Evolutionary conservation across 768 basidiomycete species (phyloP).

Genomic region (Pleurotus sapidus): DNA sequence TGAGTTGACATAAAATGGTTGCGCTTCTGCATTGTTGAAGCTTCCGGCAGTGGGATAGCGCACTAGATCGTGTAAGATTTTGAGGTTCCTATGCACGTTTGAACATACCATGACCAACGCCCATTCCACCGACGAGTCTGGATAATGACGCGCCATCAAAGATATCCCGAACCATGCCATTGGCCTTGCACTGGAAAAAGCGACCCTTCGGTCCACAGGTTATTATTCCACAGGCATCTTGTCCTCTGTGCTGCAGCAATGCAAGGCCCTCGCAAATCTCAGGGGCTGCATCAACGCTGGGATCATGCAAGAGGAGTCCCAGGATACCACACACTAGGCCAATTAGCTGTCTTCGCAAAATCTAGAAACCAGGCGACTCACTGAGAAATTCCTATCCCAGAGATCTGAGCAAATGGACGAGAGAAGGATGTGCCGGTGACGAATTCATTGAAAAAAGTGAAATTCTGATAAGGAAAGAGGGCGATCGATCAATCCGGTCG

Average conservation of each 20-base stretch:
- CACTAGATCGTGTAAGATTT: slow-evolving; percentile 43
- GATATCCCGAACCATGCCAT: slow-evolving; percentile 98
- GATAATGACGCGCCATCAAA: slow-evolving; percentile 80
- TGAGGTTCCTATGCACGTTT: too few species aligned
- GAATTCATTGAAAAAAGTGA: slow-evolving; percentile 1
- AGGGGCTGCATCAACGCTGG: slow-evolving; percentile 67
- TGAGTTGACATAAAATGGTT: slow-evolving; percentile 99
- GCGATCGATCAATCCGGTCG: neutral
- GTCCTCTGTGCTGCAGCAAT: slow-evolving; percentile 92
- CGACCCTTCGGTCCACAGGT: slow-evolving; percentile 95
- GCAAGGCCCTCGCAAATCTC: slow-evolving; percentile 97
- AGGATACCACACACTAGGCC: slow-evolving; percentile 88
- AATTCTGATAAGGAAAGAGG: neutral
- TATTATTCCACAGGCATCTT: slow-evolving; percentile 97
- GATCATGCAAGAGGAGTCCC: slow-evolving; percentile 82
- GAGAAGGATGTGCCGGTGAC: neutral
- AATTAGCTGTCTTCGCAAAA: neutral
- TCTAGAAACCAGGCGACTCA: neutral
- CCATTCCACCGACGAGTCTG: slow-evolving; percentile 90
- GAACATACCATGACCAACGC: slow-evolving; percentile 87
- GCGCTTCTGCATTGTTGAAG: slow-evolving; percentile 94
- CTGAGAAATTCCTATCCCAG: slow-evolving; percentile 2
- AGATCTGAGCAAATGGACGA: neutral
- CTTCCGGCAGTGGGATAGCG: slow-evolving; percentile 98
- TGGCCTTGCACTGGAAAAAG: slow-evolving; percentile 97